These are phyloP conservation scores for Trichoderma sp. DNA, from an alignment of 2,329 filamentous ascomycete species.

Conservation along the genomic window DNA sequence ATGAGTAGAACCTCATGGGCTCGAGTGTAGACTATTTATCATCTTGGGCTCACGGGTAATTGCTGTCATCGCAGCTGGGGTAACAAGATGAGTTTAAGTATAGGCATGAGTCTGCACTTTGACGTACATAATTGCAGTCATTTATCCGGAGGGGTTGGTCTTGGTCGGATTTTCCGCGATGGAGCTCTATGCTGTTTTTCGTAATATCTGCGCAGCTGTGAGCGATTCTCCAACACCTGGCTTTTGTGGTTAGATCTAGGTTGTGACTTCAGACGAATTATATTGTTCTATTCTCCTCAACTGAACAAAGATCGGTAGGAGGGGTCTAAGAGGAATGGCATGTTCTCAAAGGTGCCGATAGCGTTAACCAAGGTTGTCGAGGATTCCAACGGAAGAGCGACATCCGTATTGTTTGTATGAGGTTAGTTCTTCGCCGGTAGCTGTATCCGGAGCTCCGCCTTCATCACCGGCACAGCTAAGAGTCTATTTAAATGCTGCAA, in stretches of 20 bases:
- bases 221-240: neutral
- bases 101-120: neutral
- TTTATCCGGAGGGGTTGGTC: conserved; percentile 12
- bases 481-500: neutral
- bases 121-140: neutral
- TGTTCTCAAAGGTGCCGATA: neutral
- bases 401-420: neutral
- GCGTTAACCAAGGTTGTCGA: neutral
- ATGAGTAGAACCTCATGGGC: neutral
- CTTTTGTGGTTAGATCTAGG: neutral
- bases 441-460: neutral
- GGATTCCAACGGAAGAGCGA: neutral
- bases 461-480: neutral
- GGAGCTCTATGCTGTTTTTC: neutral
- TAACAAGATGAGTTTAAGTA: neutral
- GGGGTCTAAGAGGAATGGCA: neutral
- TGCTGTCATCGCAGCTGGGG: neutral
- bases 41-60: neutral
- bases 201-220: neutral
- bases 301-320: neutral
- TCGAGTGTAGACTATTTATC: neutral
- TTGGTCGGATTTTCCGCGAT: neutral
- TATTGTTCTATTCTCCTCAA: neutral
- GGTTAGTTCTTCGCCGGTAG: neutral
- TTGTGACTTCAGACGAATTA: neutral